Percentiles rank a stretch among this genome's conserved stretches.
Evolutionary conservation across 2,329 filamentous ascomycete genomes (phyloP).

Genomic region (Cladosporium colombiae): DNA sequence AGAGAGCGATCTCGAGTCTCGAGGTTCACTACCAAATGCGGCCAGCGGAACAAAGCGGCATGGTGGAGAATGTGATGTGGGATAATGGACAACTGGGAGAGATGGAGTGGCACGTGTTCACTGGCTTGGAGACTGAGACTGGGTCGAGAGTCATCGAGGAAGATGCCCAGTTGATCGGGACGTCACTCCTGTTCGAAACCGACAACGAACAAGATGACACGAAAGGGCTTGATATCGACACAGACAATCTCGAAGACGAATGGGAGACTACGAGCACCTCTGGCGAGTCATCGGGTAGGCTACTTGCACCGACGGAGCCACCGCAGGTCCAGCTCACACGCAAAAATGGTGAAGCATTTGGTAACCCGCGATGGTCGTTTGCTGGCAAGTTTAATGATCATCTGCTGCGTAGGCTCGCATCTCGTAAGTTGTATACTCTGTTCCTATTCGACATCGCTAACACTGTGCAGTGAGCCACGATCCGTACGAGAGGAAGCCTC

Average conservation of each 20-base stretch:
- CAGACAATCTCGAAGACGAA: not conserved
- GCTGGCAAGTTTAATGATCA: constrained; percentile 13
- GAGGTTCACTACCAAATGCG: not conserved
- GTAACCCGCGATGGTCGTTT: constrained; percentile 10
- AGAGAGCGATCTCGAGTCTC: not conserved
- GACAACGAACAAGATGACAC: not conserved
- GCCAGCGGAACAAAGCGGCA: not conserved
- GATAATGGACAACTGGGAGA: constrained; percentile 3
- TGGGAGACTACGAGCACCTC: not conserved
- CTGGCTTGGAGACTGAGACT: not conserved
- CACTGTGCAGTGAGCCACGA: not conserved
- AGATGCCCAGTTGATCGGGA: not conserved
- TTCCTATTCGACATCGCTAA: not conserved
- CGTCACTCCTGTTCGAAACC: not conserved
- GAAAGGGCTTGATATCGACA: not conserved
- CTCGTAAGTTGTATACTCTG: not conserved
- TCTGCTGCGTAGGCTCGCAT: not conserved
- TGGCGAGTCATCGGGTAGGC: not conserved
- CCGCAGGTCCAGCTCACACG: constrained; percentile 6
- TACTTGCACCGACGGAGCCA: not conserved
- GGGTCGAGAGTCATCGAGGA: not conserved
- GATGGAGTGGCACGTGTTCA: constrained; percentile 3
- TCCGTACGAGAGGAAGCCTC: not conserved
- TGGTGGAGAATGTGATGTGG: constrained; percentile 7
- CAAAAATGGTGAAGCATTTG: constrained; percentile 5